These are phyloP conservation scores for Dactylellina drechsleri DNA, from an alignment of 2,329 filamentous ascomycete genomes.

Conservation along the genomic window DNA sequence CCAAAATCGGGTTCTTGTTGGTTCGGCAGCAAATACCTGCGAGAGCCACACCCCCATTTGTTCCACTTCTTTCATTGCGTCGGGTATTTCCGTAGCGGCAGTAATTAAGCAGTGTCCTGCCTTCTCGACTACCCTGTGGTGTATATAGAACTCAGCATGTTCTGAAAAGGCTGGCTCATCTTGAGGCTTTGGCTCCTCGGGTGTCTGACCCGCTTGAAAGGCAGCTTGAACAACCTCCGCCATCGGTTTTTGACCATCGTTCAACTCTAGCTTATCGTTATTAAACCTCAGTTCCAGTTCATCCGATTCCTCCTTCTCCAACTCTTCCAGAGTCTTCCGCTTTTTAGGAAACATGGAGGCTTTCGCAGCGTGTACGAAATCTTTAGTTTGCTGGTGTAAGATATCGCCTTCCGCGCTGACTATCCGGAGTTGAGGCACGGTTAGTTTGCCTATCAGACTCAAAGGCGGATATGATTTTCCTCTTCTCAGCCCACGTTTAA, in stretches of 20 bases:
- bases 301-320: conserved; percentile 15
- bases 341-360: conserved; percentile 32
- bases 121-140: conserved; percentile 20
- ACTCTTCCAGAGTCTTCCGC: conserved; percentile 7
- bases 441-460: conserved; percentile 20
- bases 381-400: conserved; percentile 21
- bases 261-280: conserved; percentile 3
- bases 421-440: conserved; percentile 37
- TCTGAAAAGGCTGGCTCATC: neutral
- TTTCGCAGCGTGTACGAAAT: conserved; percentile 32
- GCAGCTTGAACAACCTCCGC: neutral
- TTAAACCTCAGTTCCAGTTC: conserved; percentile 23
- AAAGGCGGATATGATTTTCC: conserved; percentile 36
- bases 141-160: conserved; percentile 24
- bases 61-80: conserved; percentile 21
- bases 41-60: conserved; percentile 35
- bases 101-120: conserved; percentile 40
- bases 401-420: conserved; percentile 45
- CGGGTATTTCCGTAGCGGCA: conserved; percentile 1
- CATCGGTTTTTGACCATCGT: neutral
- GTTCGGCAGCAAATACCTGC: conserved; percentile 9
- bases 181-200: neutral
- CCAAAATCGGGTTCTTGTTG: conserved; percentile 11
- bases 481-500: conserved; percentile 26
- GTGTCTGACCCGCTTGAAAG: neutral